Conservation (phyloP, 768 basidiomycete species). For the Amanita rimosa region DNA sequence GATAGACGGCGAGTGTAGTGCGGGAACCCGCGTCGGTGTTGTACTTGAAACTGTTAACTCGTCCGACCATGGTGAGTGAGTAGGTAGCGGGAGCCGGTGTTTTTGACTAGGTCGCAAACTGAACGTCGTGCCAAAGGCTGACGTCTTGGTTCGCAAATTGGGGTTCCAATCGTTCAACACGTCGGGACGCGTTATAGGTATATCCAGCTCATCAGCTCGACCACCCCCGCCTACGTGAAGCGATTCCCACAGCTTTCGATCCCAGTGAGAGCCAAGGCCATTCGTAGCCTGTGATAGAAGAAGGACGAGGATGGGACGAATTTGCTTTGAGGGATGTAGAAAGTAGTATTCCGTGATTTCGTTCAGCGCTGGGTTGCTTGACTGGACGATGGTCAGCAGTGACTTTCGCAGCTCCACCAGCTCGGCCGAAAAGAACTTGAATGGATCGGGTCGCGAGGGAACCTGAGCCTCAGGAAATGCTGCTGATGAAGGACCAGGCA, state of each 20-base stretch:
- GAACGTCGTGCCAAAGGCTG: constrained; percentile 37
- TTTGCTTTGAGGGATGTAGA: constrained; percentile 78
- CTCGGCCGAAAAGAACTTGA: constrained; percentile 55
- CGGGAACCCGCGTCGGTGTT: constrained; percentile 8
- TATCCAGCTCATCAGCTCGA: constrained; percentile 48
- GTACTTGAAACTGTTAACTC: constrained; percentile 3
- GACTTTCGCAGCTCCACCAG: constrained; percentile 55
- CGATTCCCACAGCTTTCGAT: constrained; percentile 42
- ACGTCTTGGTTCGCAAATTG: constrained; percentile 49
- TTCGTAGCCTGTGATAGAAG: constrained; percentile 86
- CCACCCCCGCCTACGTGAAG: constrained; percentile 38
- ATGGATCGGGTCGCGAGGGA: constrained; percentile 41
- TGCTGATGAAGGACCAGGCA: neutral
- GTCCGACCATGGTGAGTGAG: constrained; percentile 13
- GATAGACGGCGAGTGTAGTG: constrained; percentile 13
- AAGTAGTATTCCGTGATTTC: constrained; percentile 92
- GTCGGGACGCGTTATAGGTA: constrained; percentile 58
- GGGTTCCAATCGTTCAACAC: constrained; percentile 91
- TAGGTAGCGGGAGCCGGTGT: constrained; percentile 15
- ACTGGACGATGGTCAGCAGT: constrained; percentile 65
- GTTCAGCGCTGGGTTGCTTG: constrained; percentile 73
- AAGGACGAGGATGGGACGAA: constrained; percentile 80
- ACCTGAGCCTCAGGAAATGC: neutral
- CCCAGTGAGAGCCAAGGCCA: constrained; percentile 62
- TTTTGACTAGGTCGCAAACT: constrained; percentile 17